A percentile compares a stretch with the other conserved stretches of the same genome.
These are phyloP conservation scores for Stentor coeruleus DNA, from an alignment of 73 alveolate genomes.

Conservation along the genomic window DNA sequence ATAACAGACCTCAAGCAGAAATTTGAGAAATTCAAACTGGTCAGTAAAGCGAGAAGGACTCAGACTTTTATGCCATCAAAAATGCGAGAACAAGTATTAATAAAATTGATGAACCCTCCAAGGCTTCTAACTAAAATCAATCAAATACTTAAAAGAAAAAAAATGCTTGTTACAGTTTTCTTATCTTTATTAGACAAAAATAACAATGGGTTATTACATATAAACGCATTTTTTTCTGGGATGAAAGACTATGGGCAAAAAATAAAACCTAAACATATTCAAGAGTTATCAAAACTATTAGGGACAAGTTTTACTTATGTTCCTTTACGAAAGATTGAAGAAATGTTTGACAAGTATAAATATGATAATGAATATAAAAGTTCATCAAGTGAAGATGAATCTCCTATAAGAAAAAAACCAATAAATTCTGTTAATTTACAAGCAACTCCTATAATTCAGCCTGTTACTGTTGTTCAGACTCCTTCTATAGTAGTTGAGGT, in stretches of 20 bases:
- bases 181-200: neutral
- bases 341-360: neutral
- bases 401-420: neutral
- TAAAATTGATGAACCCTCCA: neutral
- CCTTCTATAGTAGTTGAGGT: neutral
- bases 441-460: neutral
- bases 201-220: neutral
- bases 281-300: neutral
- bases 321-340: neutral
- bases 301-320: neutral
- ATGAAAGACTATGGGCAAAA: neutral
- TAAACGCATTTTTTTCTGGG: neutral
- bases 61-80: neutral
- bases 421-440: neutral
- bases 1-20: neutral
- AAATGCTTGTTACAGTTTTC: neutral
- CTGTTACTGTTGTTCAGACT: neutral
- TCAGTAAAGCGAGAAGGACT: neutral
- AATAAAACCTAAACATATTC: neutral
- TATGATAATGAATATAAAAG: neutral
- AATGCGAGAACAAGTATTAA: neutral
- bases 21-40: neutral
- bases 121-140: neutral
- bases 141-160: neutral
- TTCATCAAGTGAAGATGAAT: neutral